A percentile compares a stretch with the other conserved stretches of the same genome.
Evolutionary conservation across 2,329 filamentous ascomycete species (phyloP).

Genomic region (Coniochaeta sp.): DNA sequence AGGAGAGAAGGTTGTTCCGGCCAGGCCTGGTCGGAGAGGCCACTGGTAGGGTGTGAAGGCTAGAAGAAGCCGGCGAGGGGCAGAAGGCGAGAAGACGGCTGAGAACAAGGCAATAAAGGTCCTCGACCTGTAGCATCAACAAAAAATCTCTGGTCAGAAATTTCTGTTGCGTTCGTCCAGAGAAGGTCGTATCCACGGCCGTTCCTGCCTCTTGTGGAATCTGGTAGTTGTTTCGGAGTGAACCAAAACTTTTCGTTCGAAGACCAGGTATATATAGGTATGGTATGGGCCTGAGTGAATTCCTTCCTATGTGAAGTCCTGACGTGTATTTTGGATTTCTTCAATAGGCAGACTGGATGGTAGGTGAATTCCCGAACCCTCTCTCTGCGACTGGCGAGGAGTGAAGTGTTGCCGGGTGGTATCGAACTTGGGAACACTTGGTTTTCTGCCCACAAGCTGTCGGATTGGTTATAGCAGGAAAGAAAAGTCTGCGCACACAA

Average conservation of each 20-base stretch:
- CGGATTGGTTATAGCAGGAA: neutral
- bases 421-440: neutral
- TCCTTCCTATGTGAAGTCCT: neutral
- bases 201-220: neutral
- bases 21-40: slow-evolving; percentile 7
- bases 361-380: neutral
- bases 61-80: neutral
- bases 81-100: neutral
- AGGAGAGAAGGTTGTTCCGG: neutral
- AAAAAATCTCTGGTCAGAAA: neutral
- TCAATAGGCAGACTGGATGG: neutral
- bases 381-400: neutral
- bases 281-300: neutral
- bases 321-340: neutral
- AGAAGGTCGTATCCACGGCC: neutral
- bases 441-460: neutral
- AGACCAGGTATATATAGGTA: neutral
- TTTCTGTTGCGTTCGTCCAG: neutral
- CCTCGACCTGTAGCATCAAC: neutral
- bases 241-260: neutral
- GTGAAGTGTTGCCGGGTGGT: neutral
- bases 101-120: neutral
- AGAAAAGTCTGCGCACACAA: neutral
- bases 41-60: slow-evolving; percentile 5
- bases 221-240: neutral